Base-by-base conservation (phyloP, 805 yeast genomes). In the Schizosaccharomyces octosporus region DNA sequence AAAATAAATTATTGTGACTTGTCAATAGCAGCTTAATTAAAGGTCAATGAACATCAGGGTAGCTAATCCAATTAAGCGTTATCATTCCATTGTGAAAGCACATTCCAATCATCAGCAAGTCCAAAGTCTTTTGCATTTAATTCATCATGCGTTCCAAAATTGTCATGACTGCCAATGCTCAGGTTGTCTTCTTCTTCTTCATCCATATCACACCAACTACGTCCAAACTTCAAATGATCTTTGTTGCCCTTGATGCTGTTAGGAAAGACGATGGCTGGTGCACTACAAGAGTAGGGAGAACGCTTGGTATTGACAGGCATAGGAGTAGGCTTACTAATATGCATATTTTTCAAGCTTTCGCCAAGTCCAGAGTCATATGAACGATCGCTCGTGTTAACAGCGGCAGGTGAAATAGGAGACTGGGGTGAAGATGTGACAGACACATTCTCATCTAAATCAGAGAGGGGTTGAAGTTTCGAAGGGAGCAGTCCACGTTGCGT, bases 141-240 rank as follows among this genome's bases (percentile, higher is more conserved):
- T 21, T 51, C 57, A 29, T 51, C 36, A 51, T 13, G 7, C 4
- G 51, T 27, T 19, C 51, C 51, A 51, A 51, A 51, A 29, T 51
- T 39, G n/a, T 51, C 57, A 13, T 29, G 21, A 29, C 36, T 24
- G 36, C 17, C 57, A 29, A 51, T n/a, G 57, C 57, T 29, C 13
- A 29, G 43, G 4, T 63, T 66, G 59, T 66, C 66, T 41, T 65
- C 68, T 59, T 67, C 69, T 13, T 67, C 69, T 55, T 66, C 62
- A 48, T 63, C 67, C 48, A 66, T 42, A 59, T 68, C 70, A 55
- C 68, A 59, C 70, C 70, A 68, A 59, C 67, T 66, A 64, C 66
- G 67, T 61, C 69, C 68, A 45, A 68, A 65, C 63, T 67, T 67
- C 61, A 66, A 61, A 51, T 65, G 63, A 61, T 66, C 66, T n/a